Evolutionary conservation across 306 rosid species (phyloP).

Genomic region (Lathyrus aphaca): DNA sequence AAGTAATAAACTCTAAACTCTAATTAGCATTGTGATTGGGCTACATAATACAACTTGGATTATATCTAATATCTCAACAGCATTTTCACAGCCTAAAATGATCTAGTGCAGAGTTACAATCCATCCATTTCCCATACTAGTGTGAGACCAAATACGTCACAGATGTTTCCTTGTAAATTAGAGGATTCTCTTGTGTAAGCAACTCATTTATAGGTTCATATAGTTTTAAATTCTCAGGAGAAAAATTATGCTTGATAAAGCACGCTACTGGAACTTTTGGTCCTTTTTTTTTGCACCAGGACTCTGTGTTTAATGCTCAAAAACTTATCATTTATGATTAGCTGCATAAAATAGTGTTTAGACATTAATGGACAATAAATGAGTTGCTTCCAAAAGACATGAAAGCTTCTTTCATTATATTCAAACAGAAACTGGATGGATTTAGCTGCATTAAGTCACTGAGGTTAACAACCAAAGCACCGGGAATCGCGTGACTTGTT

Average conservation of each 20-base stretch:
- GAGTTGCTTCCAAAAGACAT: too few relatives aligned
- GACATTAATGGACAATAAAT: not conserved
- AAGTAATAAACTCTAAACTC: too few relatives aligned
- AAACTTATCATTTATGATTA: constrained; percentile 29
- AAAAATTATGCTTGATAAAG: constrained; percentile 27
- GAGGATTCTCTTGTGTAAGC: constrained; percentile 27
- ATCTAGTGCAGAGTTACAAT: constrained; percentile 27
- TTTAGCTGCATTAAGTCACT: constrained; percentile 24
- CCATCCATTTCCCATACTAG: constrained; percentile 7
- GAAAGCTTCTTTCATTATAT: too few relatives aligned
- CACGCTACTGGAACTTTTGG: constrained; percentile 30
- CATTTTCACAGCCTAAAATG: constrained; percentile 3
- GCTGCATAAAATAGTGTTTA: constrained; percentile 1
- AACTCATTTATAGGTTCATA: constrained; percentile 30
- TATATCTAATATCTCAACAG: too few relatives aligned
- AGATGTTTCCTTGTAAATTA: constrained; percentile 22
- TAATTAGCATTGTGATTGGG: too few relatives aligned
- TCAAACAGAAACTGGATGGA: too few relatives aligned
- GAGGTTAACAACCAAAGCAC: constrained; percentile 18
- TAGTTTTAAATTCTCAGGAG: constrained; percentile 22
- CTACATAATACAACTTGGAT: too few relatives aligned
- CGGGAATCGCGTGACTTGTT: too few relatives aligned
- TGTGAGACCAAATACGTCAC: not conserved
- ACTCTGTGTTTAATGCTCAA: constrained; percentile 24
- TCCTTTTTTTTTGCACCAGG: not conserved